Percentiles rank a stretch among this genome's conserved stretches.
phyloP scores from a whole-genome alignment of 2,329 filamentous ascomycete species.

The Pseudogymnoascus pannorum region DNA sequence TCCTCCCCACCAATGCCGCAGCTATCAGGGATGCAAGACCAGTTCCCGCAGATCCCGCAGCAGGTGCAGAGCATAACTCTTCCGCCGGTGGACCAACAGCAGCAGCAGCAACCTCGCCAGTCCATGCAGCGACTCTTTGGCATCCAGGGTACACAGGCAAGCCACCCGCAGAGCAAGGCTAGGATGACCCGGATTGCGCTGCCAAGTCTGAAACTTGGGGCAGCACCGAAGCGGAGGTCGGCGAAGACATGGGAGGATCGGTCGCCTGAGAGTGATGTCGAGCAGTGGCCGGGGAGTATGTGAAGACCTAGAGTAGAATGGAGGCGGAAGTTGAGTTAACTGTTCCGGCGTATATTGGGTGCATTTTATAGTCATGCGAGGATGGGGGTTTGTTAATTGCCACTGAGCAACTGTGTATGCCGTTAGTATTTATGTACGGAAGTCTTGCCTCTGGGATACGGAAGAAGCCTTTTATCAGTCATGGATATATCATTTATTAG shows the following conservation, averaged over 20 bases:
- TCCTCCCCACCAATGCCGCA: not conserved
- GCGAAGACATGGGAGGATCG: not conserved
- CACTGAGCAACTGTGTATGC: not conserved
- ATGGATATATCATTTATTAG: not conserved
- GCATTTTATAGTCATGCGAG: not conserved
- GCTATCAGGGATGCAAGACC: not conserved
- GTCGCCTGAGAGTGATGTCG: not conserved
- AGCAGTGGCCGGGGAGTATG: slow-evolving; percentile 7
- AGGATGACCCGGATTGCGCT: not conserved
- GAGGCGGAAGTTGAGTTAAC: not conserved
- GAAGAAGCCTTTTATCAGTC: no score
- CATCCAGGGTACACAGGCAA: not conserved
- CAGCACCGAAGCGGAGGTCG: not conserved
- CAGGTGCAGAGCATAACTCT: not conserved
- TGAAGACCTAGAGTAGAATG: not conserved
- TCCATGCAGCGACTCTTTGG: slow-evolving; percentile 2
- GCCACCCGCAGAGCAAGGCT: not conserved
- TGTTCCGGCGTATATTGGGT: not conserved
- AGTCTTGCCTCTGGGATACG: not conserved
- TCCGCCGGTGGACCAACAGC: not conserved
- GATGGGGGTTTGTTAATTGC: not conserved
- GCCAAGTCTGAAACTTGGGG: not conserved
- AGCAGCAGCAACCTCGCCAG: not conserved
- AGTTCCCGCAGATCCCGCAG: not conserved
- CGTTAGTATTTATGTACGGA: not conserved